phyloP scores from a whole-genome alignment of 1,139 yeast genomes.

The Yamadazyma blattariae region DNA sequence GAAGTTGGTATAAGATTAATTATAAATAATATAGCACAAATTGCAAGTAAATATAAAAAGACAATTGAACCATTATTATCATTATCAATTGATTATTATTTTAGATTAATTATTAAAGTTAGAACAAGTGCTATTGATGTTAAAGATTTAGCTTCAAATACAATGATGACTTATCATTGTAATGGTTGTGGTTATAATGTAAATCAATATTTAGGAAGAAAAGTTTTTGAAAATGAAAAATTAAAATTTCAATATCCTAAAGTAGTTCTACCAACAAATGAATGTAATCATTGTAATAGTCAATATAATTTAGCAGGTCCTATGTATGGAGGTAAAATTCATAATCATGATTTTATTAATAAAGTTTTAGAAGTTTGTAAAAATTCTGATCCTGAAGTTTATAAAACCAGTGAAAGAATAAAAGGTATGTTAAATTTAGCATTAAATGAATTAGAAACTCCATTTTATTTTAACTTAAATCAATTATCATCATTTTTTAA shows the following conservation, averaged over 20 bases:
- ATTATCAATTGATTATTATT: constrained; percentile 88
- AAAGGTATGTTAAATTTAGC: constrained; percentile 93
- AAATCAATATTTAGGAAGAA: constrained; percentile 73
- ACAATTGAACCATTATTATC: constrained; percentile 82
- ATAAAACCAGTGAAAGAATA: constrained; percentile 79
- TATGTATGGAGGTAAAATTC: constrained; percentile 87
- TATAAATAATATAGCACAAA: constrained; percentile 66
- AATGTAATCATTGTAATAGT: constrained; percentile 70
- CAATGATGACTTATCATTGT: constrained; percentile 81
- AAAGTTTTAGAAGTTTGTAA: constrained; percentile 56
- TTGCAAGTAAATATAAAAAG: constrained; percentile 89
- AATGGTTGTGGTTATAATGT: constrained; percentile 79
- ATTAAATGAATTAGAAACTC: constrained; percentile 60
- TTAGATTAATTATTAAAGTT: constrained; percentile 78
- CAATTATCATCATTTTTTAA: constrained; percentile 72
- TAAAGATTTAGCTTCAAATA: constrained; percentile 66
- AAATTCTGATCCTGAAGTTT: constrained; percentile 47
- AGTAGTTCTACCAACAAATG: constrained; percentile 37
- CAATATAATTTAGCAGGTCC: constrained; percentile 88
- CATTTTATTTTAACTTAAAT: constrained; percentile 83
- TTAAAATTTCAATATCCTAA: constrained; percentile 37
- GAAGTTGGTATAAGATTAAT: constrained; percentile 91
- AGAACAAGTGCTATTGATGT: constrained; percentile 76
- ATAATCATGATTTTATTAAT: constrained; percentile 62
- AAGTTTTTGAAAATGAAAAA: constrained; percentile 28